Conservation (phyloP, 2,329 filamentous ascomycete species). For the Leptographium radiaticola region DNA sequence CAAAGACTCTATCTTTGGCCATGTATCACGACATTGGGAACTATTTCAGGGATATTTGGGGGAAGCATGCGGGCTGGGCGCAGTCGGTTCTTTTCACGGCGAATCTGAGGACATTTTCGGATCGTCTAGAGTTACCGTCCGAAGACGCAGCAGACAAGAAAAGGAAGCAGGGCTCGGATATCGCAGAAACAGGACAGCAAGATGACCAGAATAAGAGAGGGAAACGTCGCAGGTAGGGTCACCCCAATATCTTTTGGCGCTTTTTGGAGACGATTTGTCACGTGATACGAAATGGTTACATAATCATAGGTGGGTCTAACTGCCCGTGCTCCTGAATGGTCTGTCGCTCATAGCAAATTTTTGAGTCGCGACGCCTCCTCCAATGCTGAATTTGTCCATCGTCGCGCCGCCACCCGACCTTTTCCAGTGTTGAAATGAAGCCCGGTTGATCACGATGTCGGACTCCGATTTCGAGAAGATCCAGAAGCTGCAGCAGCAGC, state of each 20-base stretch:
- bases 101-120: slow-evolving; percentile 74
- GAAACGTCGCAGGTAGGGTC: too few relatives aligned
- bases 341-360: neutral
- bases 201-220: too few relatives aligned
- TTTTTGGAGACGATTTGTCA: neutral
- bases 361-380: neutral
- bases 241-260: too few relatives aligned
- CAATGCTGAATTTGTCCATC: neutral
- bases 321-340: neutral
- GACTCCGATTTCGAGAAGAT: slow-evolving; percentile 80
- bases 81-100: slow-evolving; percentile 95
- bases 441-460: slow-evolving; percentile 38
- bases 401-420: neutral
- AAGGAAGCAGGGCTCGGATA: too few relatives aligned
- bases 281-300: neutral
- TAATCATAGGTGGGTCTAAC: neutral
- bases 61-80: slow-evolving; percentile 89
- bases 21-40: slow-evolving; percentile 86
- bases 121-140: slow-evolving; percentile 29
- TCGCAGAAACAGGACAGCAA: too few relatives aligned
- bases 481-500: slow-evolving; percentile 81
- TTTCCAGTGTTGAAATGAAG: neutral
- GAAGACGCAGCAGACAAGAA: neutral
- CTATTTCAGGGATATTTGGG: slow-evolving; percentile 83
- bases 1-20: slow-evolving; percentile 70